Evolutionary conservation across 192 early-diverging fungal species (phyloP).

Genomic region (Lobosporangium transversale): DNA sequence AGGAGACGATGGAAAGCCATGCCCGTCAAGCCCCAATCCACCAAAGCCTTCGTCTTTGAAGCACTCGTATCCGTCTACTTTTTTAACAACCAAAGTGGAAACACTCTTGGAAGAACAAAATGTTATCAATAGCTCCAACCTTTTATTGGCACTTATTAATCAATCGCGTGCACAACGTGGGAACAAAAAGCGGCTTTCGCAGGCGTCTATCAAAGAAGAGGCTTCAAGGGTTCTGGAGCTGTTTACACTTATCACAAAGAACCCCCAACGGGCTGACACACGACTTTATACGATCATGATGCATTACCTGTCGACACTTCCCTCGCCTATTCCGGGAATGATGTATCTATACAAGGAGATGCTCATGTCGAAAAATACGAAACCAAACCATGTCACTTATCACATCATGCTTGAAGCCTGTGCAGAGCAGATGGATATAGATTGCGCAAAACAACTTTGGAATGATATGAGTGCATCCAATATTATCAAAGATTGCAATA

Average conservation of each 20-base stretch:
- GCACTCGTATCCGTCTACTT: neutral
- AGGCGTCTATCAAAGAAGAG: conserved; percentile 40
- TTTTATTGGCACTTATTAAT: conserved; percentile 36
- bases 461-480: conserved; percentile 11
- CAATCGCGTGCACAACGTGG: conserved; percentile 17
- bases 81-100: neutral
- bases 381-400: conserved; percentile 34
- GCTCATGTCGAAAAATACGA: conserved; percentile 9
- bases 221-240: conserved; percentile 44
- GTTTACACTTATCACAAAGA: conserved; percentile 31
- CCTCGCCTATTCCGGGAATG: conserved; percentile 46
- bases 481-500: conserved; percentile 14
- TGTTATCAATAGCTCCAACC: conserved; percentile 36
- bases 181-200: neutral
- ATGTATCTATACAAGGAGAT: conserved; percentile 44
- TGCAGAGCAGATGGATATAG: conserved; percentile 52
- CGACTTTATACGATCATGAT: conserved; percentile 51
- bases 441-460: conserved; percentile 22
- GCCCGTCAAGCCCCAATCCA: no score
- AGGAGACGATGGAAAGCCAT: no score
- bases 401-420: conserved; percentile 42
- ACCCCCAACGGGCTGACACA: conserved; percentile 19
- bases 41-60: neutral
- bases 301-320: conserved; percentile 47
- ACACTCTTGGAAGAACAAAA: conserved; percentile 1